These are phyloP conservation scores for Suillus placidus DNA, from an alignment of 768 basidiomycete genomes.

Conservation along the genomic window DNA sequence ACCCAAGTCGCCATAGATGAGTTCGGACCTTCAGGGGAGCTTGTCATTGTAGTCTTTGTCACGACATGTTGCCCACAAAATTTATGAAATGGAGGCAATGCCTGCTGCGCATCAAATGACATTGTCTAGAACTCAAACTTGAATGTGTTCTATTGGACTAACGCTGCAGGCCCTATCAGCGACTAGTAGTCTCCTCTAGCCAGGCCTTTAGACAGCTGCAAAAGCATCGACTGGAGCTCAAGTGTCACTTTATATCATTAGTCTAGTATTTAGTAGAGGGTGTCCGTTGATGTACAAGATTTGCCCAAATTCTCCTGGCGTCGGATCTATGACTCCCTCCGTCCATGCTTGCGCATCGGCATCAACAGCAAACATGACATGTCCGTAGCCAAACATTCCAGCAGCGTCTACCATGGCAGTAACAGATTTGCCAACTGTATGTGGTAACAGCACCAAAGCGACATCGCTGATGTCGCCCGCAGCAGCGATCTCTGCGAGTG, in stretches of 20 bases:
- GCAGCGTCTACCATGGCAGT: conserved; percentile 56
- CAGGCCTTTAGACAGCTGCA: neutral
- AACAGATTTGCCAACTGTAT: conserved; percentile 54
- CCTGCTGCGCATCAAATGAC: neutral
- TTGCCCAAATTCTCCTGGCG: conserved; percentile 41
- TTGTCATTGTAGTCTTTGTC: neutral
- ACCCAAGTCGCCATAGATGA: neutral
- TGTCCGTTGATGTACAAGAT: conserved; percentile 79
- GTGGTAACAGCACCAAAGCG: conserved; percentile 60
- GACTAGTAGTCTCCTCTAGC: neutral
- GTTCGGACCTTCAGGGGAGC: neutral
- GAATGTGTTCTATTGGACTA: neutral
- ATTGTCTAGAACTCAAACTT: neutral
- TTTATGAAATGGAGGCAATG: neutral
- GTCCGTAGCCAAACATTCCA: conserved; percentile 48
- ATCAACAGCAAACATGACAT: conserved; percentile 56
- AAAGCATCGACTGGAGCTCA: neutral
- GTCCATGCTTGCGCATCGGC: conserved; percentile 31
- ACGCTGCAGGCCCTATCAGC: neutral
- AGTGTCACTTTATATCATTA: conserved; percentile 52
- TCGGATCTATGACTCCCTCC: conserved; percentile 21
- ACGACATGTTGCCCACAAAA: neutral
- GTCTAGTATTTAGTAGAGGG: conserved; percentile 73
- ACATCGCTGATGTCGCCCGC: conserved; percentile 61
- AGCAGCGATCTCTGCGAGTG: conserved; percentile 53